Percentiles rank a stretch among this genome's conserved stretches.
Evolutionary conservation across 176 grass and related monocot genomes (phyloP).

Genomic region (Triticum turgidum): DNA sequence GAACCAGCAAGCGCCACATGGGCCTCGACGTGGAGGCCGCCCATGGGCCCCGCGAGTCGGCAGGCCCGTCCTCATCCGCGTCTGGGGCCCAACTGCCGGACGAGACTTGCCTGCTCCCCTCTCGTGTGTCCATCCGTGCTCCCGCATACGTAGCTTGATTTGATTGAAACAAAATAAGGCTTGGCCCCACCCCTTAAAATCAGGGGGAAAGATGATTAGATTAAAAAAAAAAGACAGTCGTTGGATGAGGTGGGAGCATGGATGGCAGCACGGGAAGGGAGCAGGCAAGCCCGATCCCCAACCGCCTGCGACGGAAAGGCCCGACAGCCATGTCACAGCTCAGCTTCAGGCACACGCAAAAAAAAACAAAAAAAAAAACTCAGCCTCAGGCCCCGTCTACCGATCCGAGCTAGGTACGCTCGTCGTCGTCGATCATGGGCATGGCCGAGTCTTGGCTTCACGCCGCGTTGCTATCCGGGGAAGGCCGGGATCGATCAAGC

Average conservation of each 20-base stretch:
- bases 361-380: no score
- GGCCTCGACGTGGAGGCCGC: slow-evolving; percentile 14
- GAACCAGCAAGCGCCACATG: slow-evolving; percentile 52
- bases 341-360: background rate
- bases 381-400: background rate
- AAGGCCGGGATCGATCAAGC: background rate
- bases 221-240: no score
- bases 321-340: slow-evolving; percentile 37
- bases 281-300: no score
- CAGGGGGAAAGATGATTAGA: no score
- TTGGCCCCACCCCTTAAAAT: no score
- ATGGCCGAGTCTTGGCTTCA: background rate
- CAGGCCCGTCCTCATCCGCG: background rate
- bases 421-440: background rate
- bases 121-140: no score
- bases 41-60: background rate
- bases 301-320: background rate
- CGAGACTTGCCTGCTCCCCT: no score
- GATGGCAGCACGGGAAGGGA: no score
- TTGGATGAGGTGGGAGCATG: no score
- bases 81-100: background rate
- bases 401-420: background rate
- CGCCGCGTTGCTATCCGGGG: background rate
- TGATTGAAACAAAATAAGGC: no score
- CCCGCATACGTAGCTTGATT: no score